These are phyloP conservation scores for Dactylis glomerata DNA, from an alignment of 176 grass and related monocot species.

Conservation along the genomic window DNA sequence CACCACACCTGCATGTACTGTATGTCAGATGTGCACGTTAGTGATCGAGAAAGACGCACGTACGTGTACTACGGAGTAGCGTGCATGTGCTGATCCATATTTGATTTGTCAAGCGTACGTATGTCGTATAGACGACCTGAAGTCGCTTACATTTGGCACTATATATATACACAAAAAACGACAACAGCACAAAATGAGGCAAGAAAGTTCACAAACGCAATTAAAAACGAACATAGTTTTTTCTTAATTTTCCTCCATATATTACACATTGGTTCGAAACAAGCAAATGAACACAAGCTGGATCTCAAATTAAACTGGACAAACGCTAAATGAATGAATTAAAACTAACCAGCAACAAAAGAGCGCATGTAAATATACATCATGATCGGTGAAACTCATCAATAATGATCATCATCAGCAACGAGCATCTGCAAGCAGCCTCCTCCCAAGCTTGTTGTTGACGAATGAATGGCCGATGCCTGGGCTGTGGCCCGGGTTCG, in stretches of 20 bases:
- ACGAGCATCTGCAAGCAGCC: background rate
- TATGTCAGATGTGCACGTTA: background rate
- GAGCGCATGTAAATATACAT: background rate
- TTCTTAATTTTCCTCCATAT: background rate
- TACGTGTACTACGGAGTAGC: background rate
- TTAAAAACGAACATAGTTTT: background rate
- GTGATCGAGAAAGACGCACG: background rate
- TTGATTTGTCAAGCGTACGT: background rate
- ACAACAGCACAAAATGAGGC: background rate
- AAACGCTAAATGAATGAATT: background rate
- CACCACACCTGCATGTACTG: background rate
- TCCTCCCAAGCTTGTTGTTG: constrained; percentile 39
- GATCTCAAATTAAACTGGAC: background rate
- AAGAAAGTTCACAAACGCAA: background rate
- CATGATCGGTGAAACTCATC: background rate
- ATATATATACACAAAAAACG: background rate
- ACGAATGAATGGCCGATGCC: constrained; percentile 30
- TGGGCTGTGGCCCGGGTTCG: constrained; percentile 11
- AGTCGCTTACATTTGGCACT: background rate
- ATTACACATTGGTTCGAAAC: background rate
- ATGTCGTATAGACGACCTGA: background rate
- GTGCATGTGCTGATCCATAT: background rate
- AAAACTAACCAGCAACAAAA: background rate
- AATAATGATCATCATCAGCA: background rate
- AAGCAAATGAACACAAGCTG: background rate